These are phyloP conservation scores for Chrysochromulina parva DNA, from an alignment of 78 protist genomes.

Conservation along the genomic window DNA sequence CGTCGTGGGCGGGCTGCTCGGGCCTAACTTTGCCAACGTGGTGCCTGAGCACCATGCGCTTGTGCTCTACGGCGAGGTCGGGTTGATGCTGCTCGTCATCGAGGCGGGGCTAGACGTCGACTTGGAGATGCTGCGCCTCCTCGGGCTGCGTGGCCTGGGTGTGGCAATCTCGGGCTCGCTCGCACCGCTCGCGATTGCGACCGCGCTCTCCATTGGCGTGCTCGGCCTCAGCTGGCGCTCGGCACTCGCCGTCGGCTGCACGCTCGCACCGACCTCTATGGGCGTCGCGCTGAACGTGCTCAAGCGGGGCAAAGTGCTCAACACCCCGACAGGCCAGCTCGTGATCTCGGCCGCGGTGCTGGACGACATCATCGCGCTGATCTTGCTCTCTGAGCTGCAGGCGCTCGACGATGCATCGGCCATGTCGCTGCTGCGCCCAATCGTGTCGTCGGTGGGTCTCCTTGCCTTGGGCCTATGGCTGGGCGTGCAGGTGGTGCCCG, in stretches of 20 bases:
- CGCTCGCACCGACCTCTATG: conserved; percentile 3
- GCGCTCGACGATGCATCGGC: not conserved
- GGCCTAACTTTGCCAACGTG: not conserved
- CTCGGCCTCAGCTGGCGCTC: not conserved
- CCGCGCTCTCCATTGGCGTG: not conserved
- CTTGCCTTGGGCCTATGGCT: not conserved
- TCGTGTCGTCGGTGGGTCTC: not conserved
- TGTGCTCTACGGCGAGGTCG: not conserved
- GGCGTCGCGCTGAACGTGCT: conserved; percentile 3
- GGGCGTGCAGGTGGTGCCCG: not conserved
- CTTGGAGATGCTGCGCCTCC: not conserved
- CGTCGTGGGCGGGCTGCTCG: not conserved
- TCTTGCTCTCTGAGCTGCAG: not conserved
- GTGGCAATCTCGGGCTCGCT: not conserved
- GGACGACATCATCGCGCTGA: conserved; percentile 5
- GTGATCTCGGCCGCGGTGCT: not conserved
- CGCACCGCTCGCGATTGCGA: not conserved
- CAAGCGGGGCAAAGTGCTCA: not conserved
- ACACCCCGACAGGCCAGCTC: not conserved
- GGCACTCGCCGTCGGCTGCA: not conserved
- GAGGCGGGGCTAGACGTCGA: not conserved
- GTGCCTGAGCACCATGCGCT: not conserved
- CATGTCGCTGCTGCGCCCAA: not conserved
- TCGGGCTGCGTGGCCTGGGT: not conserved
- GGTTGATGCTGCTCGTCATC: not conserved